A percentile compares a stretch with the other conserved stretches of the same genome.
These are phyloP conservation scores for Urostyla sp. DNA, from an alignment of 73 alveolate species.

Conservation along the genomic window DNA sequence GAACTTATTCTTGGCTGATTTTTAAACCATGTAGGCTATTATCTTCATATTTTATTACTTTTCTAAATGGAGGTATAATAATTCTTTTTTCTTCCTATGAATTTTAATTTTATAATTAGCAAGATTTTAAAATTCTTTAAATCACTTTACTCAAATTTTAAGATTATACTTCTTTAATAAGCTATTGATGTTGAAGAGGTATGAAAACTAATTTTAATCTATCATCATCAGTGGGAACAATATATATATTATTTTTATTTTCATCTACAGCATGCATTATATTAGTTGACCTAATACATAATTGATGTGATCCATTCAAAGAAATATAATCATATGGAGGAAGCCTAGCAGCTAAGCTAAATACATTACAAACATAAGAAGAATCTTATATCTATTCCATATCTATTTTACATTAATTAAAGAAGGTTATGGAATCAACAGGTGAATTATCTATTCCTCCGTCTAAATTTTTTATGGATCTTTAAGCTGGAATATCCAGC, in stretches of 20 bases:
- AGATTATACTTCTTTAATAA: not conserved
- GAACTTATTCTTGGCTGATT: not conserved
- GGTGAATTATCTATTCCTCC: slow-evolving; percentile 6
- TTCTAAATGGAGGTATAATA: slow-evolving; percentile 27
- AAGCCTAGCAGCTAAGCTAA: no score
- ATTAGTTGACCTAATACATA: slow-evolving; percentile 15
- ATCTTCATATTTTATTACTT: not conserved
- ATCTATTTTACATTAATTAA: not conserved
- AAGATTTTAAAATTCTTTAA: not conserved
- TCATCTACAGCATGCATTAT: slow-evolving; percentile 12
- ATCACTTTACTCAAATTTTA: not conserved
- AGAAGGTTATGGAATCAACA: slow-evolving; percentile 1
- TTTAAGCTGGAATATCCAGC: slow-evolving; percentile 34
- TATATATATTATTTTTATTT: slow-evolving; percentile 1
- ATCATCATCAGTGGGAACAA: slow-evolving; percentile 55
- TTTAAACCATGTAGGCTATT: not conserved
- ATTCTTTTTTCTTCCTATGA: slow-evolving; percentile 31
- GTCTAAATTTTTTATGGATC: slow-evolving; percentile 14
- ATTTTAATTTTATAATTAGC: slow-evolving; percentile 8
- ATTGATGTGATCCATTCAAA: not conserved
- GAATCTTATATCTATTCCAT: not conserved
- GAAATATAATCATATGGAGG: slow-evolving; percentile 45
- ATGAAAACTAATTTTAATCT: slow-evolving; percentile 15
- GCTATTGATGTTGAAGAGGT: no score
- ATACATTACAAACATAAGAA: slow-evolving; percentile 30